A percentile compares a stretch with the other conserved stretches of the same genome.
Conservation (phyloP, 225 moss, liverwort and hornwort genomes). For the Thuidium tamariscinum region DNA sequence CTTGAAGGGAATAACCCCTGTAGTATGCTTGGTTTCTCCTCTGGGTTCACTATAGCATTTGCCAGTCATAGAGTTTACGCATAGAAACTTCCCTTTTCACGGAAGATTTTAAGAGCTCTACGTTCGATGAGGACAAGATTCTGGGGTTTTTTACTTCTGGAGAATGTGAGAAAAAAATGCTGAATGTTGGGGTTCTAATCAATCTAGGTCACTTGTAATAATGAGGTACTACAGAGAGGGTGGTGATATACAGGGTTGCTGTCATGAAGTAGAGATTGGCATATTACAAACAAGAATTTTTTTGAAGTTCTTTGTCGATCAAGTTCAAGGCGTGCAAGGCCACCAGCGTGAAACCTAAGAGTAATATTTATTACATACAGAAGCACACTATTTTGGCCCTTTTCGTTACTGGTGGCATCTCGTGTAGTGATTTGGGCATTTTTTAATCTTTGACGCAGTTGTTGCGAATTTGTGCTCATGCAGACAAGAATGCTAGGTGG, state of each 20-base stretch:
- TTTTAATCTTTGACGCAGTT: not conserved
- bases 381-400: not conserved
- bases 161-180: not conserved
- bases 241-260: not conserved
- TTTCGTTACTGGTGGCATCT: not conserved
- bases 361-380: not conserved
- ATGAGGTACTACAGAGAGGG: not conserved
- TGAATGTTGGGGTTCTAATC: not conserved
- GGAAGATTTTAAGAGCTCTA: not conserved
- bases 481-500: constrained; percentile 86
- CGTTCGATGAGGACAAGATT: not conserved
- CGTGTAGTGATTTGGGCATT: not conserved
- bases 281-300: not conserved
- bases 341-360: not conserved
- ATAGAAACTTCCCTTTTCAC: not conserved
- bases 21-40: not conserved
- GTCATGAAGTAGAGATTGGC: not conserved
- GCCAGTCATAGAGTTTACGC: not conserved
- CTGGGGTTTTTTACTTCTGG: not conserved
- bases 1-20: not conserved
- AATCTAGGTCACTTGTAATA: not conserved
- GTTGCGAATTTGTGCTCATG: constrained; percentile 4
- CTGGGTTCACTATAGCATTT: not conserved
- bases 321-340: not conserved
- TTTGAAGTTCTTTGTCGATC: not conserved